Percentiles rank a stretch among this genome's conserved stretches.
Evolutionary conservation across 2,329 filamentous ascomycete species (phyloP).

Genomic region (Stachybotrys elegans): DNA sequence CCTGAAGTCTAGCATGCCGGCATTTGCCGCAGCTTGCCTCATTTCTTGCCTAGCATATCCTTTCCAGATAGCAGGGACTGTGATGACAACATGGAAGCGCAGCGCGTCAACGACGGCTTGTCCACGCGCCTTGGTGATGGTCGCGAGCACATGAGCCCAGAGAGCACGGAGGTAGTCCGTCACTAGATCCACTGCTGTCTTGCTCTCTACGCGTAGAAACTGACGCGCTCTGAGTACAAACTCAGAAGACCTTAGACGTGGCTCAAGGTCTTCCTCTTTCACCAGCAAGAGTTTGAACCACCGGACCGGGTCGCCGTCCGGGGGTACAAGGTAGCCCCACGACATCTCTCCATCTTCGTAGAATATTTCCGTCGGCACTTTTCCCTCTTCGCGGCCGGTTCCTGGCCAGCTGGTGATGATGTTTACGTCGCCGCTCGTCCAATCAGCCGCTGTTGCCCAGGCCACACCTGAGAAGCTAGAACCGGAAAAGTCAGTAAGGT

Average conservation of each 20-base stretch:
- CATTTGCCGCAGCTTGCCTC: constrained; percentile 24
- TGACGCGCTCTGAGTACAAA: constrained; percentile 13
- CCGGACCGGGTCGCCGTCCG: constrained; percentile 14
- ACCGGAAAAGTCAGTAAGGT: no score
- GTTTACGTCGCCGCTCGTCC: constrained; percentile 18
- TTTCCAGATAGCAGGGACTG: constrained; percentile 42
- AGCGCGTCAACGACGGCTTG: constrained; percentile 13
- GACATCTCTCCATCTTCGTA: constrained; percentile 7
- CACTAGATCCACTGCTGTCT: constrained; percentile 21
- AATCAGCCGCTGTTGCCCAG: constrained; percentile 28
- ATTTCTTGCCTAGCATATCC: constrained; percentile 30
- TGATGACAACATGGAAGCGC: constrained; percentile 32
- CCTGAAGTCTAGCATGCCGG: constrained; percentile 29
- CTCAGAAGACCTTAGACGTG: constrained; percentile 11
- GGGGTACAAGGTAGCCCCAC: constrained; percentile 28
- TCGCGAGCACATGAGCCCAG: constrained; percentile 23
- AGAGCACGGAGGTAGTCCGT: constrained; percentile 25
- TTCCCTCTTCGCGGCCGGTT: constrained; percentile 21
- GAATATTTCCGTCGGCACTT: constrained; percentile 22
- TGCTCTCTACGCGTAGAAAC: constrained; percentile 6
- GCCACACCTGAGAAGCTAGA: constrained; percentile 36
- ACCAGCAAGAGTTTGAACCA: constrained; percentile 40
- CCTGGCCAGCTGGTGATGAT: constrained; percentile 24
- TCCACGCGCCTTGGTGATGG: constrained; percentile 20
- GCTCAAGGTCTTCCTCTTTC: constrained; percentile 21